Conservation (phyloP, 2,329 filamentous ascomycete genomes). For the Camptophora hylomeconis region DNA sequence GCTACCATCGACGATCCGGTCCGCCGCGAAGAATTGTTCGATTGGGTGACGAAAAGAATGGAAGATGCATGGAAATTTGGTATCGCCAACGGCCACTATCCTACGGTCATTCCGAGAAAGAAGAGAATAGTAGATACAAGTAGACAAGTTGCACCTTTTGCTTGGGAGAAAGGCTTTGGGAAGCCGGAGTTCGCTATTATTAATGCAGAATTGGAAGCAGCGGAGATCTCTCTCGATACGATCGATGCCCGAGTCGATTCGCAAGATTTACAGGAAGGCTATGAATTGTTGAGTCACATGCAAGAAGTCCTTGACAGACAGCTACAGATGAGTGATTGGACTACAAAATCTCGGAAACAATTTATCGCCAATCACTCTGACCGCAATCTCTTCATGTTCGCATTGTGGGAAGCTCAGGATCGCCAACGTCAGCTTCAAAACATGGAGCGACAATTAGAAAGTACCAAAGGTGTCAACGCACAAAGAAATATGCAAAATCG, state of each 20-base stretch:
- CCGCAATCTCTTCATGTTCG: constrained; percentile 12
- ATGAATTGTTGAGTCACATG: constrained; percentile 6
- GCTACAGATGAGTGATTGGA: constrained; percentile 10
- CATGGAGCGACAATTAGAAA: constrained; percentile 5
- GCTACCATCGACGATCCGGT: constrained; percentile 10
- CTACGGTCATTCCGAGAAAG: background rate
- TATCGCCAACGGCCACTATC: constrained; percentile 3
- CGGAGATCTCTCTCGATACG: constrained; percentile 7
- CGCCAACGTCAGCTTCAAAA: constrained; percentile 5
- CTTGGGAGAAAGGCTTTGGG: constrained; percentile 2
- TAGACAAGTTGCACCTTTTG: constrained; percentile 1
- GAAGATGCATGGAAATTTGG: constrained; percentile 10
- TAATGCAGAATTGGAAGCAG: constrained; percentile 12
- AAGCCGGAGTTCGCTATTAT: constrained; percentile 8
- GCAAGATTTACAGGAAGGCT: constrained; percentile 4
- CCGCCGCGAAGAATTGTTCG: constrained; percentile 9
- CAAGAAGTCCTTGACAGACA: constrained; percentile 4
- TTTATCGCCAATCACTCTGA: constrained; percentile 7
- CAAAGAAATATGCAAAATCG: constrained; percentile 11
- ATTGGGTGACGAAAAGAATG: constrained; percentile 10
- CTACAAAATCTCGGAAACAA: background rate
- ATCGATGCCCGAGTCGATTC: constrained; percentile 8
- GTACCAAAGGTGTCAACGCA: constrained; percentile 7
- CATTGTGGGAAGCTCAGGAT: constrained; percentile 11
- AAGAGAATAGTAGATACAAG: constrained; percentile 4